Percentiles rank a stretch among this genome's conserved stretches.
These are phyloP conservation scores for Trametes maxima DNA, from an alignment of 768 basidiomycete species.

Conservation along the genomic window DNA sequence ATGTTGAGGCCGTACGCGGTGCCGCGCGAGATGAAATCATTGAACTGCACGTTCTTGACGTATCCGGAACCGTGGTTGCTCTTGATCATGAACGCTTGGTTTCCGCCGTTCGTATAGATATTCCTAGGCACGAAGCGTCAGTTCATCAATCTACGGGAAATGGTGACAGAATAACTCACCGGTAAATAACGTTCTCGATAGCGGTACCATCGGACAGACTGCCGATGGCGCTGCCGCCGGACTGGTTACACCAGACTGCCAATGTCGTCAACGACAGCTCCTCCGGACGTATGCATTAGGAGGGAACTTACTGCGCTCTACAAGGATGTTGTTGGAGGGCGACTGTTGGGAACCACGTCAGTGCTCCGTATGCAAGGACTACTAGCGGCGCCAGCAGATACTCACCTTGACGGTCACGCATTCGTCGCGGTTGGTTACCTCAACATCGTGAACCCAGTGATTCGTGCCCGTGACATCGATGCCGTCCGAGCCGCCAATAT, in stretches of 20 bases:
- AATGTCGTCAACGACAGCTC: neutral
- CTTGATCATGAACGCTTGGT: slow-evolving; percentile 38
- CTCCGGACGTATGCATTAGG: neutral
- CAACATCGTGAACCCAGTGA: slow-evolving; percentile 37
- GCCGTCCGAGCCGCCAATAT: slow-evolving; percentile 35
- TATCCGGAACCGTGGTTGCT: slow-evolving; percentile 29
- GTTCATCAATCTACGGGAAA: neutral
- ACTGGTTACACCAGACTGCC: slow-evolving; percentile 37
- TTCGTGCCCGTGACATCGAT: slow-evolving; percentile 35
- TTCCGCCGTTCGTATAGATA: slow-evolving; percentile 34
- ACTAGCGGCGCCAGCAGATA: too few relatives aligned
- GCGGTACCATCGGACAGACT: slow-evolving; percentile 30
- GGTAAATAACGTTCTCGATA: slow-evolving; percentile 31
- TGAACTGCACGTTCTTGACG: slow-evolving; percentile 33
- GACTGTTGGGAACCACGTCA: neutral
- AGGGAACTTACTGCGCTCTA: slow-evolving; percentile 31
- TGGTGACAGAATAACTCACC: neutral
- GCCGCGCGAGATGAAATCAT: slow-evolving; percentile 32
- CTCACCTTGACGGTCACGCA: slow-evolving; percentile 35
- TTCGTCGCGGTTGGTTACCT: slow-evolving; percentile 37
- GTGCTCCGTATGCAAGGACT: too few relatives aligned
- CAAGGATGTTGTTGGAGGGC: slow-evolving; percentile 32
- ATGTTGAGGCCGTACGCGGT: slow-evolving; percentile 35
- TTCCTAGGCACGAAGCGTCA: slow-evolving; percentile 5
- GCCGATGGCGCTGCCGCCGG: slow-evolving; percentile 35